phyloP scores from a whole-genome alignment of 1,139 yeast genomes.

The Magnusiomyces magnusii region DNA sequence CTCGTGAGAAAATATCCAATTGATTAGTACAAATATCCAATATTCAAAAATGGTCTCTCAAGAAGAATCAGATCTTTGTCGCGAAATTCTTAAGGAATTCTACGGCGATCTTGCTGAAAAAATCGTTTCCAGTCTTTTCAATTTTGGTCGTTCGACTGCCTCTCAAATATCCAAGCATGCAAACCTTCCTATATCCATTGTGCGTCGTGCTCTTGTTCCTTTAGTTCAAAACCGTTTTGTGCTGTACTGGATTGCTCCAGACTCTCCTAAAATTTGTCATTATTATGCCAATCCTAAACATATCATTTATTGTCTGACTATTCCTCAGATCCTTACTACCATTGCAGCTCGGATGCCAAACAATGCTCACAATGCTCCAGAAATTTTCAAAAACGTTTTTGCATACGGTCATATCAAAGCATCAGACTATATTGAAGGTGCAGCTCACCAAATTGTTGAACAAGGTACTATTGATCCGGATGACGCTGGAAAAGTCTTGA shows the following conservation, averaged over 20 bases:
- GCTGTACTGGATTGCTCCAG: conserved; percentile 36
- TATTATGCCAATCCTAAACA: conserved; percentile 64
- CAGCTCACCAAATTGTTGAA: conserved; percentile 9
- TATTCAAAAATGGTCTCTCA: conserved; percentile 27
- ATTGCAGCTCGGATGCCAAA: conserved; percentile 40
- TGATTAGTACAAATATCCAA: neutral
- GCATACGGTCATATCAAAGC: conserved; percentile 57
- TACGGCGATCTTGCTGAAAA: conserved; percentile 35
- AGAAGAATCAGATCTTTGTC: conserved; percentile 32
- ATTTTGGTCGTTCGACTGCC: conserved; percentile 33
- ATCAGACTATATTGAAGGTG: conserved; percentile 47
- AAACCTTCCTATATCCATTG: conserved; percentile 28
- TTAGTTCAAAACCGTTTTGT: conserved; percentile 38
- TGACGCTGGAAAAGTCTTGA: conserved; percentile 19
- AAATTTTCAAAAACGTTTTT: conserved; percentile 64
- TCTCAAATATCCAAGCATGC: conserved; percentile 28
- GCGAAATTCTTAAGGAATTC: conserved; percentile 30
- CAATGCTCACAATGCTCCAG: conserved; percentile 39
- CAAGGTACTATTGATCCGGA: conserved; percentile 28
- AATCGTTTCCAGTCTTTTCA: conserved; percentile 31
- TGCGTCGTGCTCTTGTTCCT: conserved; percentile 35
- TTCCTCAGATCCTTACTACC: conserved; percentile 65
- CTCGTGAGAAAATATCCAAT: neutral
- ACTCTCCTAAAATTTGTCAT: conserved; percentile 36
- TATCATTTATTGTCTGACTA: conserved; percentile 53